phyloP scores from a whole-genome alignment of 441 rosid species.

The Lepidium campestre region DNA sequence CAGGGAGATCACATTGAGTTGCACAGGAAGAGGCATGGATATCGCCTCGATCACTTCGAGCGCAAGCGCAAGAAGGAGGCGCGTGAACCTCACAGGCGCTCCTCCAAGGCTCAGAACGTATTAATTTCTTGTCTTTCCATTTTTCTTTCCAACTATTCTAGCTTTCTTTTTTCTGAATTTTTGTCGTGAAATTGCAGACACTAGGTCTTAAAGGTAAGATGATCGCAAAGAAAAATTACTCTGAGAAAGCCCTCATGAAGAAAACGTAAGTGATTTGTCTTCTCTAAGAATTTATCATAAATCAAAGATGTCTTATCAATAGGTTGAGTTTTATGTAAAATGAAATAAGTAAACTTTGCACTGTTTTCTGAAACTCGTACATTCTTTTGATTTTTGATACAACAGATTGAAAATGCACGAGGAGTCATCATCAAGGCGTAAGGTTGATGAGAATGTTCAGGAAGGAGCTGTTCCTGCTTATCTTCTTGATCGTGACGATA shows the following conservation, averaged over 20 bases:
- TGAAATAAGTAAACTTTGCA: background rate
- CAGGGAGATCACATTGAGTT: conserved; percentile 86
- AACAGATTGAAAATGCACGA: conserved; percentile 82
- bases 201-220: conserved; percentile 92
- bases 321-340: background rate
- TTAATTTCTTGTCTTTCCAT: background rate
- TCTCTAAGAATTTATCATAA: background rate
- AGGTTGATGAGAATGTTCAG: conserved; percentile 72
- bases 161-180: background rate
- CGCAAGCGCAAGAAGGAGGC: conserved; percentile 88
- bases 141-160: background rate
- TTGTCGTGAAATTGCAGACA: conserved; percentile 33
- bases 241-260: conserved; percentile 94
- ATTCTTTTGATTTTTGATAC: background rate
- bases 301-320: background rate
- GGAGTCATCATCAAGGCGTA: conserved; percentile 75
- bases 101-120: conserved; percentile 66
- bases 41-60: conserved; percentile 67
- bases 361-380: background rate
- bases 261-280: conserved; percentile 54
- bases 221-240: conserved; percentile 84
- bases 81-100: conserved; percentile 72
- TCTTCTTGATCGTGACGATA: conserved; percentile 83
- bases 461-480: conserved; percentile 96
- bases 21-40: conserved; percentile 75